Percentiles rank a stretch among this genome's conserved stretches.
Evolutionary conservation across 1,284 basidiomycete species (phyloP).

Genomic region (Moesziomyces parantarcticus): DNA sequence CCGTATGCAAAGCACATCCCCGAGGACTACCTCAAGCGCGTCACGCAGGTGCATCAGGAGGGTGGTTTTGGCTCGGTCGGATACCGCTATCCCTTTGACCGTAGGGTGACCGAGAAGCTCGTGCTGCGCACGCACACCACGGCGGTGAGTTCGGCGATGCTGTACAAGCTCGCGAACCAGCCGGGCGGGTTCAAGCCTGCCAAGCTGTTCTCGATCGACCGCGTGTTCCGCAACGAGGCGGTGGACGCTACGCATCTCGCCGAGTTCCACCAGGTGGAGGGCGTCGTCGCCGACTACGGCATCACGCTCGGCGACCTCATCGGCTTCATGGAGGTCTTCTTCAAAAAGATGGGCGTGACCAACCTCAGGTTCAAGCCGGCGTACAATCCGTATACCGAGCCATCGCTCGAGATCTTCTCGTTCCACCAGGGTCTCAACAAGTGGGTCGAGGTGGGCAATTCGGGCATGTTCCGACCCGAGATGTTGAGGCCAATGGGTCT

Average conservation of each 20-base stretch:
- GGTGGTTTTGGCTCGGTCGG: slow-evolving; percentile 96
- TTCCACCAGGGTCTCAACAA: slow-evolving; percentile 93
- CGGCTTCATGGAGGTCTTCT: slow-evolving; percentile 78
- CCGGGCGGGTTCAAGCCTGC: slow-evolving; percentile 88
- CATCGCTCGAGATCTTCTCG: slow-evolving; percentile 98
- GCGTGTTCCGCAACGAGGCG: slow-evolving; percentile 98
- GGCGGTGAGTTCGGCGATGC: slow-evolving; percentile 91
- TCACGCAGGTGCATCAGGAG: slow-evolving; percentile 85
- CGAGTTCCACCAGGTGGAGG: slow-evolving; percentile 99
- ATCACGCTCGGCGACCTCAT: slow-evolving; percentile 97
- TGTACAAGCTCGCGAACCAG: slow-evolving; percentile 79
- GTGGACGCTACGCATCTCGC: slow-evolving; percentile 99
- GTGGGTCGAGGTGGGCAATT: slow-evolving; percentile 90
- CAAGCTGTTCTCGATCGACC: slow-evolving; percentile 97
- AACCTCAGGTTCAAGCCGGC: slow-evolving; percentile 96
- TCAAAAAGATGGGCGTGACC: slow-evolving; percentile 95
- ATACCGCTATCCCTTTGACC: slow-evolving; percentile 95
- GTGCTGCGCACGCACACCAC: slow-evolving; percentile 97
- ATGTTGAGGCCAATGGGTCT: slow-evolving; percentile 98
- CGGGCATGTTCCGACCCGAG: slow-evolving; percentile 99
- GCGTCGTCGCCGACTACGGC: slow-evolving; percentile 93
- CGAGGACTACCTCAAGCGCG: slow-evolving; percentile 87
- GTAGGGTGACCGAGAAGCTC: slow-evolving; percentile 89
- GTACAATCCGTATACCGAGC: slow-evolving; percentile 80
- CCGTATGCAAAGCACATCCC: slow-evolving; percentile 81